phyloP scores from a whole-genome alignment of 306 rosid genomes.

The Fragaria nilgerrensis region DNA sequence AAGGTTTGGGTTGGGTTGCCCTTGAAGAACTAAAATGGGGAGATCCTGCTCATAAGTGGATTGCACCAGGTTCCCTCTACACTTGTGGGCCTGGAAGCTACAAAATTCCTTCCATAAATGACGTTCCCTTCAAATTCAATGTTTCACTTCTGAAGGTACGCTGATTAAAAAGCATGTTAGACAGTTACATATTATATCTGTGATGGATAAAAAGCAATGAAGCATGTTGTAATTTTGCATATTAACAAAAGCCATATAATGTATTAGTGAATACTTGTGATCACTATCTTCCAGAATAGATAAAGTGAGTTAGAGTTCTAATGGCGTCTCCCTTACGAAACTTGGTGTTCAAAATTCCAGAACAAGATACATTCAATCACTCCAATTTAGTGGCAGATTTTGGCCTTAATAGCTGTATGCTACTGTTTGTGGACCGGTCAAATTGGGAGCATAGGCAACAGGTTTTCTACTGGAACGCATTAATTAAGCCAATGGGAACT shows the following conservation, averaged over 20 bases:
- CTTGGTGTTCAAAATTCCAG: not conserved
- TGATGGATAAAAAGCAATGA: not conserved
- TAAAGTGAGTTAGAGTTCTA: not conserved
- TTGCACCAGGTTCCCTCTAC: constrained; percentile 64
- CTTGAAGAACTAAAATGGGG: constrained; percentile 98
- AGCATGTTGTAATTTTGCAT: not conserved
- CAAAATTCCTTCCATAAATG: constrained; percentile 85
- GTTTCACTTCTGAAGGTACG: constrained; percentile 88
- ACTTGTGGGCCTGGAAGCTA: constrained; percentile 88
- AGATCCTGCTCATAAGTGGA: constrained; percentile 88
- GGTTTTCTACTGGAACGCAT: not conserved
- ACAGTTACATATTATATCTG: no score
- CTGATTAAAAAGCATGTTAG: not conserved
- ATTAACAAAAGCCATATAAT: not conserved
- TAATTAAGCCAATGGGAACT: not conserved
- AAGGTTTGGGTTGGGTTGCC: constrained; percentile 97
- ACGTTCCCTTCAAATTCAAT: constrained; percentile 69
- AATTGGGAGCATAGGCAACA: not conserved
- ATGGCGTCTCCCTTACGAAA: not conserved
- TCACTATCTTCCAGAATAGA: not conserved
- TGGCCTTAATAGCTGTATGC: not conserved
- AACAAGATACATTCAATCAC: not conserved
- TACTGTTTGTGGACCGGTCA: not conserved
- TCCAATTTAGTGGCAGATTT: not conserved
- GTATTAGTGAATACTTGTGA: not conserved